These are phyloP conservation scores for Graphilbum sp. DNA, from an alignment of 2,329 filamentous ascomycete genomes.

Conservation along the genomic window DNA sequence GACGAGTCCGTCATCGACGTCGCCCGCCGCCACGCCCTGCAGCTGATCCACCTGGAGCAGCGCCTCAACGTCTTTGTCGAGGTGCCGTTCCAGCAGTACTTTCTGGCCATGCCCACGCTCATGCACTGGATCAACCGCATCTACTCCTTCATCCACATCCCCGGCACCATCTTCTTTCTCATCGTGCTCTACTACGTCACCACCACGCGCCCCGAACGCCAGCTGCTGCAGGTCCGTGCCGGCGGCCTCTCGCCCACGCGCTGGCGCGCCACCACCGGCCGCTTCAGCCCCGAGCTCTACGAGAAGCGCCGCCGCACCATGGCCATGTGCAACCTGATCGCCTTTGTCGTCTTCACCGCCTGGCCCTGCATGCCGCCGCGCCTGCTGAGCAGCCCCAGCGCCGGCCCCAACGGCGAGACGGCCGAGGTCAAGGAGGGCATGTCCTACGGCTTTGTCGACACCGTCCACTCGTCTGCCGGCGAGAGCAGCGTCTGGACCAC, in stretches of 20 bases:
- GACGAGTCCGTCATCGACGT: conserved; percentile 47
- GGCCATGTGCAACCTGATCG: conserved; percentile 44
- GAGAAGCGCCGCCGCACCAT: conserved; percentile 19
- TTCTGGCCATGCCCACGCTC: conserved; percentile 31
- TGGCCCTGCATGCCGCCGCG: conserved; percentile 39
- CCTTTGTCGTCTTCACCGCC: conserved; percentile 42
- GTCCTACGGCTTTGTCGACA: conserved; percentile 45
- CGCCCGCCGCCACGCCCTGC: conserved; percentile 50
- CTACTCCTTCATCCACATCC: conserved; percentile 67
- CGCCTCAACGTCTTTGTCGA: conserved; percentile 49
- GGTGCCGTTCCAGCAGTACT: conserved; percentile 39
- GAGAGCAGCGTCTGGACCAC: conserved; percentile 56
- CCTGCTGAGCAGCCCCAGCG: conserved; percentile 29
- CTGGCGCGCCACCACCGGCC: neutral
- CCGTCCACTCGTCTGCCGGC: conserved; percentile 36
- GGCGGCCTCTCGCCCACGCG: neutral
- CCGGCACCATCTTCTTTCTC: conserved; percentile 54
- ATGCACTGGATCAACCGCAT: conserved; percentile 56
- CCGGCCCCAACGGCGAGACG: conserved; percentile 15
- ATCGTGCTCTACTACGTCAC: conserved; percentile 53
- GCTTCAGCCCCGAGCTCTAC: conserved; percentile 27
- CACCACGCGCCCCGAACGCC: conserved; percentile 29
- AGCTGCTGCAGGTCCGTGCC: conserved; percentile 7
- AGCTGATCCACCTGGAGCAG: conserved; percentile 51
- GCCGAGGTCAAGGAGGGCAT: conserved; percentile 42